These are phyloP conservation scores for Sistotremastrum niveocremeum DNA, from an alignment of 768 basidiomycete species.

Conservation along the genomic window DNA sequence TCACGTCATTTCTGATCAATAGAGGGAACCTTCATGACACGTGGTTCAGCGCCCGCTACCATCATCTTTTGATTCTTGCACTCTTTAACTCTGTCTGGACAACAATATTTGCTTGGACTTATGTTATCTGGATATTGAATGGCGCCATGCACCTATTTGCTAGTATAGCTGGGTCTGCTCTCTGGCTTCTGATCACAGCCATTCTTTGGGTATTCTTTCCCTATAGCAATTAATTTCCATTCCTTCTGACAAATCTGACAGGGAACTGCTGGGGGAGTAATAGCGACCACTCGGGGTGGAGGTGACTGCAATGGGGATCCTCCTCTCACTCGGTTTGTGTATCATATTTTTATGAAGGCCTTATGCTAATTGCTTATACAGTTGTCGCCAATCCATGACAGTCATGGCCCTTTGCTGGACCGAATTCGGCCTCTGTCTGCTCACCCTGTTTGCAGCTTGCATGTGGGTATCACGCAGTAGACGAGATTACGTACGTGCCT, in stretches of 20 bases:
- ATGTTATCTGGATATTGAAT: slow-evolving; percentile 57
- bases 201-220: slow-evolving; percentile 43
- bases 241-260: slow-evolving; percentile 14
- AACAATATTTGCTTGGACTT: slow-evolving; percentile 52
- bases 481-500: slow-evolving; percentile 28
- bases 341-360: neutral
- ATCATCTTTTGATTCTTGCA: slow-evolving; percentile 48
- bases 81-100: slow-evolving; percentile 65
- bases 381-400: slow-evolving; percentile 60
- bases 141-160: slow-evolving; percentile 55
- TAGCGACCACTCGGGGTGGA: slow-evolving; percentile 50
- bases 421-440: slow-evolving; percentile 47
- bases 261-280: slow-evolving; percentile 56
- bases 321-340: slow-evolving; percentile 35
- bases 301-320: slow-evolving; percentile 42
- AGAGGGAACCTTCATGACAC: slow-evolving; percentile 47
- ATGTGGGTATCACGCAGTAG: slow-evolving; percentile 28
- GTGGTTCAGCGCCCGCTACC: slow-evolving; percentile 52
- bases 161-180: slow-evolving; percentile 62
- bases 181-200: slow-evolving; percentile 56
- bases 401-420: slow-evolving; percentile 69
- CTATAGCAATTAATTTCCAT: neutral
- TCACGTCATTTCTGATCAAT: slow-evolving; percentile 61
- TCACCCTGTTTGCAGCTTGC: slow-evolving; percentile 43
- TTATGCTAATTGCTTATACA: slow-evolving; percentile 12